Evolutionary conservation across 225 moss, liverwort and hornwort genomes (phyloP).

Genomic region (Neckera pumila): DNA sequence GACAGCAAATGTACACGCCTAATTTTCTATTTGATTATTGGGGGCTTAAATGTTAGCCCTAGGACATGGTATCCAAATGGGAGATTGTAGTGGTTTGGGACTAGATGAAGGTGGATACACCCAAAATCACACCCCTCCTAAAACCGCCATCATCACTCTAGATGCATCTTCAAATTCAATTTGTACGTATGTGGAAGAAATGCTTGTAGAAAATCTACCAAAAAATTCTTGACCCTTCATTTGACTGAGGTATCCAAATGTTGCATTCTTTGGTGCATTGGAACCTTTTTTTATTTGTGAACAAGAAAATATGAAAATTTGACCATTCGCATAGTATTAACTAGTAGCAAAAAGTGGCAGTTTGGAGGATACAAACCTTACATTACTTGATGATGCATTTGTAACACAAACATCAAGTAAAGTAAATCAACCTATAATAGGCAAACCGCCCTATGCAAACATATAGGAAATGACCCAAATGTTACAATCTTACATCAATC

Average conservation of each 20-base stretch:
- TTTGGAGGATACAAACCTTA: not conserved
- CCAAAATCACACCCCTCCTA: not conserved
- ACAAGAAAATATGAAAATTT: not conserved
- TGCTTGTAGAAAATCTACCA: accelerated
- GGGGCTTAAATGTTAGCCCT: not conserved
- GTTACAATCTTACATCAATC: too few species aligned
- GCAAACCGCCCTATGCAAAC: too few species aligned
- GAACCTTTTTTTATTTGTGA: not conserved
- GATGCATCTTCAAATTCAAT: not conserved
- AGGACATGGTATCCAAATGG: accelerated
- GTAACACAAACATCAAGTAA: not conserved
- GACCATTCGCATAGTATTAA: not conserved
- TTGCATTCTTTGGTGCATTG: accelerated
- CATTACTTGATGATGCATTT: not conserved
- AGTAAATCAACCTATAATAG: too few species aligned
- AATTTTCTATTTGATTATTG: not conserved
- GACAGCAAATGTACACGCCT: not conserved
- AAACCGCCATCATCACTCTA: accelerated
- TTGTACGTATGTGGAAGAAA: not conserved
- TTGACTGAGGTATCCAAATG: accelerated
- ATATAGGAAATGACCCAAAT: too few species aligned
- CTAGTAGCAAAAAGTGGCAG: not conserved
- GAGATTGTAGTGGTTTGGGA: accelerated
- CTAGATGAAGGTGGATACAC: not conserved
- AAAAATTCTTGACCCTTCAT: accelerated